These are phyloP conservation scores for Mycena galopus DNA, from an alignment of 768 basidiomycete genomes.

Conservation along the genomic window DNA sequence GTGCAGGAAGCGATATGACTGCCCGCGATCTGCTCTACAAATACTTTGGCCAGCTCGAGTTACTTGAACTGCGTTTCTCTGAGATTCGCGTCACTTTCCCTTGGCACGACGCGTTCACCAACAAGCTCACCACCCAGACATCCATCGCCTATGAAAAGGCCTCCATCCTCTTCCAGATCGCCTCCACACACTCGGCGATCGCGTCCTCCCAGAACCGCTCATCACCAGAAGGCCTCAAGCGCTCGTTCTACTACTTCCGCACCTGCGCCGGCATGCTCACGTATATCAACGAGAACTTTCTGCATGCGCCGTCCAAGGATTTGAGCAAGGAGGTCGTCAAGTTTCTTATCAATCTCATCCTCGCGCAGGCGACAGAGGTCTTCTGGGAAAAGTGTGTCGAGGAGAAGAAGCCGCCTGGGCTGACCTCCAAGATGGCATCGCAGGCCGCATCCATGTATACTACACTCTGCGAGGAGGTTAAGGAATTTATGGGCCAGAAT, in stretches of 20 bases:
- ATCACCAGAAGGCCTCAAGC: constrained; percentile 92
- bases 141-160: constrained; percentile 99
- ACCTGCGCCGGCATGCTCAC: constrained; percentile 96
- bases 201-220: constrained; percentile 87
- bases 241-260: constrained; percentile 92
- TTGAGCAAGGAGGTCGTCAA: constrained; percentile 95
- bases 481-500: constrained; percentile 97
- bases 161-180: constrained; percentile 96
- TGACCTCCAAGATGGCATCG: constrained; percentile 87
- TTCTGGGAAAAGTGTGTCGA: constrained; percentile 96
- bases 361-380: constrained; percentile 95
- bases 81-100: constrained; percentile 97
- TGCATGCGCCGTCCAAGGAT: constrained; percentile 97
- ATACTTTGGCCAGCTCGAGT: constrained; percentile 98
- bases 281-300: constrained; percentile 99
- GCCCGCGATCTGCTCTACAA: constrained; percentile 97
- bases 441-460: constrained; percentile 88
- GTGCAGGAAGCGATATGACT: constrained; percentile 96
- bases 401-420: constrained; percentile 86
- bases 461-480: constrained; percentile 89
- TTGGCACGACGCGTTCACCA: constrained; percentile 97
- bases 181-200: constrained; percentile 92
- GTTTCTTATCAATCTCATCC: constrained; percentile 87
- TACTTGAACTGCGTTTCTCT: constrained; percentile 95
- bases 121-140: constrained; percentile 93